These are phyloP conservation scores for Pyrenochaeta sp. DNA, from an alignment of 2,329 filamentous ascomycete species.

Conservation along the genomic window DNA sequence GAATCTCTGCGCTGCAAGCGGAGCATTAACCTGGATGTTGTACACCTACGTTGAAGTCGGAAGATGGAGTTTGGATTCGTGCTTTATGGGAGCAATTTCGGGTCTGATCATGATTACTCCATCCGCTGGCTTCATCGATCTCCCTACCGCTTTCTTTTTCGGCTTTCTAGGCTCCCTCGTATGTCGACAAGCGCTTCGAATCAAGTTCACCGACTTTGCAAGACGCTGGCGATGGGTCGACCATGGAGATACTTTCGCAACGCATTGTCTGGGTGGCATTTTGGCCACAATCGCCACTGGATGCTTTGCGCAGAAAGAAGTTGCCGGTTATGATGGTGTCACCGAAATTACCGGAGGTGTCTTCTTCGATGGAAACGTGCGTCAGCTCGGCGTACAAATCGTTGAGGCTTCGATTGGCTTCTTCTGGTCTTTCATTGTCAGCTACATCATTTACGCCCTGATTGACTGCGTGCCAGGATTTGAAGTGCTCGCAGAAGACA, in stretches of 20 bases:
- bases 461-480: slow-evolving; percentile 62
- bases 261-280: slow-evolving; percentile 61
- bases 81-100: slow-evolving; percentile 62
- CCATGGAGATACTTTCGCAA: slow-evolving; percentile 64
- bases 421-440: slow-evolving; percentile 59
- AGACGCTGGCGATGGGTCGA: slow-evolving; percentile 60
- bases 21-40: slow-evolving; percentile 56
- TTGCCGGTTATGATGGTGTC: slow-evolving; percentile 61
- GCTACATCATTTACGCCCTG: slow-evolving; percentile 58
- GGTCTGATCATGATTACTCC: slow-evolving; percentile 63
- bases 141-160: slow-evolving; percentile 58
- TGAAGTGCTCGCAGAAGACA: slow-evolving; percentile 61
- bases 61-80: slow-evolving; percentile 58
- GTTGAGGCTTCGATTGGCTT: slow-evolving; percentile 61
- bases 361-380: slow-evolving; percentile 61
- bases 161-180: slow-evolving; percentile 57
- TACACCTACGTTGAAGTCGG: slow-evolving; percentile 55
- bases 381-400: slow-evolving; percentile 59
- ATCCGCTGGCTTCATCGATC: slow-evolving; percentile 58
- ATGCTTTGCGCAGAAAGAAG: slow-evolving; percentile 59
- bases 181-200: slow-evolving; percentile 60
- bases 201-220: slow-evolving; percentile 61
- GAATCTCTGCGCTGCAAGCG: slow-evolving; percentile 58
- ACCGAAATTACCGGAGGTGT: slow-evolving; percentile 60
- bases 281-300: slow-evolving; percentile 60